Conservation (phyloP, 2,329 filamentous ascomycete species). For the Cladosporium sp. region DNA sequence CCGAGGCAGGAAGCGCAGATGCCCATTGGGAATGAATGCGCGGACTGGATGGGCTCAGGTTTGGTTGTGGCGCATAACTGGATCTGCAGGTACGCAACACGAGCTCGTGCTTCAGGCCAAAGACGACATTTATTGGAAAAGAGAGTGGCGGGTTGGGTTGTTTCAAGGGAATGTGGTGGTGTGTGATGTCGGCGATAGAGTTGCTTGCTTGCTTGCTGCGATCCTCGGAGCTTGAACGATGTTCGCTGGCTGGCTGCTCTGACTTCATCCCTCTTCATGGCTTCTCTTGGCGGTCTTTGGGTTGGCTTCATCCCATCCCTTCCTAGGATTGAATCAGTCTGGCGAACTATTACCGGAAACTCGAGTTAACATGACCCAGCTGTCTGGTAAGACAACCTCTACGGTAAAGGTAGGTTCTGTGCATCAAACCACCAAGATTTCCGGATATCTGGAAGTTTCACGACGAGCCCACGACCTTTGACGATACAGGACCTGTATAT, state of each 20-base stretch:
- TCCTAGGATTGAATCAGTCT: no score
- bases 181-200: not conserved
- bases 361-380: no score
- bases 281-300: not conserved
- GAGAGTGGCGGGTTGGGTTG: constrained; percentile 5
- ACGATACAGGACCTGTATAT: no score
- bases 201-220: no score
- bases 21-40: constrained; percentile 38
- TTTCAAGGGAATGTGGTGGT: constrained; percentile 6
- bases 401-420: not conserved
- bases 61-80: constrained; percentile 11
- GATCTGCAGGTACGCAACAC: no score
- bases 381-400: no score
- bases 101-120: constrained; percentile 8
- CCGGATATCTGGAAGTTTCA: no score
- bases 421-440: no score
- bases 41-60: not conserved
- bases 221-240: no score
- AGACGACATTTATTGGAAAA: constrained; percentile 8
- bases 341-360: no score
- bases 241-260: no score
- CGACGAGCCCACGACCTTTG: no score
- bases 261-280: constrained; percentile 7
- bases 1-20: constrained; percentile 48
- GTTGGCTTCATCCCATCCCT: constrained; percentile 6